Base-by-base conservation (phyloP, 805 yeast species). In the Diddensiella transvaalensis region DNA sequence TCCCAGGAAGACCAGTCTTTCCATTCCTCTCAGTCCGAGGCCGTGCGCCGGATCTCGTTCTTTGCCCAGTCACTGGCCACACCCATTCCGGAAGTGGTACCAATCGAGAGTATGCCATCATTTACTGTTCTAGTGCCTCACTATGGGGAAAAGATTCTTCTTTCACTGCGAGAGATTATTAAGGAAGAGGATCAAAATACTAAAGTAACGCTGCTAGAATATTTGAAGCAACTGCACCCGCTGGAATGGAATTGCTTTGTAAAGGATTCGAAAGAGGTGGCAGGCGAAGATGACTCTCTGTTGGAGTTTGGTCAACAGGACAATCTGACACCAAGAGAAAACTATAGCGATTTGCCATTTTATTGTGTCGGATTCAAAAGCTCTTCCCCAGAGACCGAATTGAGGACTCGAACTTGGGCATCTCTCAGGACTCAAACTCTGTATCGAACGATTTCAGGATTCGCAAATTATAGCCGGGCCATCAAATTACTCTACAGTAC, bases 1-100 rank as follows among this genome's bases (percentile, higher is more conserved):
- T 82, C 89, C 0, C 93, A 84, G 57, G 96, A 88, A 60, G 96
- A 87, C 58, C 82, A 82, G 30, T 71, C 83, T 3, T 73, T 79
- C 55, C 79, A 74, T 54, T 74, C 79, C 3, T 75, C 81, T 3
- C 78, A 80, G 44, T 78, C 88, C 0, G 96, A 86, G 61, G 95
- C 96, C 0, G 83, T 82, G 60, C 71, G 96, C 58, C 74, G 96
- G 54, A 78, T 88, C 1, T 85, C 95, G 0, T 88, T 86, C 61
- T 88, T 88, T 72, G 96, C 96, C 0, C 96, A 88, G 60, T 87
- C 96, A 0, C 69, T 88, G 38, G 82, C 95, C 0, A 86, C 95
- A 0, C 91, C 96, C 1, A 83, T 88, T 71, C 85, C 87, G 0
- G 88, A 82, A 40, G 82, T 88, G 0, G 66, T 75, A 10, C 77